Evolutionary conservation across 2,329 filamentous ascomycete species (phyloP).

Genomic region (Monosporascus sp.): DNA sequence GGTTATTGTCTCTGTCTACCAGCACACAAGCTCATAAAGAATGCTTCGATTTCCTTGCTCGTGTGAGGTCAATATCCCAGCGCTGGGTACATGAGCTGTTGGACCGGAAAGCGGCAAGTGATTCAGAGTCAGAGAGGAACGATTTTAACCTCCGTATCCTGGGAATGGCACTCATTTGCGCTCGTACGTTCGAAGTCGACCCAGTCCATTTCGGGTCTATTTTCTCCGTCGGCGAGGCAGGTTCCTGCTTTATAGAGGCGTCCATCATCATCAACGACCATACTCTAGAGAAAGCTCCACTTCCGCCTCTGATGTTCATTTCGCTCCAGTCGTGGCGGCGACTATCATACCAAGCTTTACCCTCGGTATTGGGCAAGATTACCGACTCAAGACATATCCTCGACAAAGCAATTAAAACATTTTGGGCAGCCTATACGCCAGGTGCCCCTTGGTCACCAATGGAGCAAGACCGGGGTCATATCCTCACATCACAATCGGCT

Average conservation of each 20-base stretch:
- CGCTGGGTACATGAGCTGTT: not conserved
- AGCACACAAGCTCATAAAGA: not conserved
- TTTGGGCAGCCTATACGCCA: not conserved
- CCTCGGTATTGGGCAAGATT: not conserved
- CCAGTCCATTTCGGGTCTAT: not conserved
- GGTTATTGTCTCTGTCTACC: not conserved
- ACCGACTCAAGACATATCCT: not conserved
- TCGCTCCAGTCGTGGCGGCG: not conserved
- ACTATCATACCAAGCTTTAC: not conserved
- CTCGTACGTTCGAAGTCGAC: constrained; percentile 5
- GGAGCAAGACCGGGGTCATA: not conserved
- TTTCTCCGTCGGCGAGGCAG: not conserved
- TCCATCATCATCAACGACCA: not conserved
- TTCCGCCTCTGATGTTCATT: not conserved
- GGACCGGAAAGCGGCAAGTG: not conserved
- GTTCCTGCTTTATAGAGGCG: not conserved
- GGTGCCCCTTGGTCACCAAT: not conserved
- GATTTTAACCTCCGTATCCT: not conserved
- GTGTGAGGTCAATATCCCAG: not conserved
- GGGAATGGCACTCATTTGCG: constrained; percentile 6
- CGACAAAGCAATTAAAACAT: not conserved
- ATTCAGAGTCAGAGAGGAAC: not conserved
- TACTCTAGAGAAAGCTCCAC: constrained; percentile 5
- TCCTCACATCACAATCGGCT: not conserved
- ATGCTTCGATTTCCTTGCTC: not conserved